Conservation (phyloP, 495 filamentous ascomycete genomes). For the Extremus antarcticus region DNA sequence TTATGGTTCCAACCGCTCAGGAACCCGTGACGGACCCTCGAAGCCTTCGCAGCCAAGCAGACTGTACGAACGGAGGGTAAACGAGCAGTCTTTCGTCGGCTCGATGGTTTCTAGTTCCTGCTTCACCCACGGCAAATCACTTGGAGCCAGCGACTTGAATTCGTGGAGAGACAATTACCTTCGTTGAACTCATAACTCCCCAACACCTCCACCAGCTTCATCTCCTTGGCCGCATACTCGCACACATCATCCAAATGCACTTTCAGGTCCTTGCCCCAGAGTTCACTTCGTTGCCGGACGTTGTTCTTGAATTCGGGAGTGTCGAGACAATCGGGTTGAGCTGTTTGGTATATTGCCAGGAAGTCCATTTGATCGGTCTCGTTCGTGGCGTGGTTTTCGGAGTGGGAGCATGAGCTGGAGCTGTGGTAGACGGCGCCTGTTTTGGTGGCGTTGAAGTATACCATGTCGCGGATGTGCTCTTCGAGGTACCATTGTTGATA, state of each 20-base stretch:
- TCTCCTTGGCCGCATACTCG: not conserved
- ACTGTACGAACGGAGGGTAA: not conserved
- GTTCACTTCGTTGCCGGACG: not conserved
- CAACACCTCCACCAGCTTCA: not conserved
- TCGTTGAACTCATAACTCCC: conserved; percentile 2
- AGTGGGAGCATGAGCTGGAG: not conserved
- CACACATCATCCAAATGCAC: not conserved
- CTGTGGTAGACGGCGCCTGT: not conserved
- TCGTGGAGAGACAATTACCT: not conserved
- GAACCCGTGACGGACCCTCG: not conserved
- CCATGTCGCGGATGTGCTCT: not conserved
- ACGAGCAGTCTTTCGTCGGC: not conserved
- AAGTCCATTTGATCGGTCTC: not conserved
- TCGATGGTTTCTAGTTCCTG: not conserved
- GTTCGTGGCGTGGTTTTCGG: not conserved
- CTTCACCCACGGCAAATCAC: not conserved
- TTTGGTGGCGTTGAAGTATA: not conserved
- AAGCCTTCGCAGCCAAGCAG: not conserved
- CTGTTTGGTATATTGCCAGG: not conserved
- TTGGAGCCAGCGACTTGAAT: not conserved
- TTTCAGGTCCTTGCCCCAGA: not conserved
- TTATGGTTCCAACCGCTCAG: not conserved
- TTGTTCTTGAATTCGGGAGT: not conserved
- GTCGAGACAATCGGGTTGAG: not conserved
- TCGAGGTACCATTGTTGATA: not conserved